phyloP scores from a whole-genome alignment of 208 protist genomes.

The Endotrypanum monterogeii region DNA sequence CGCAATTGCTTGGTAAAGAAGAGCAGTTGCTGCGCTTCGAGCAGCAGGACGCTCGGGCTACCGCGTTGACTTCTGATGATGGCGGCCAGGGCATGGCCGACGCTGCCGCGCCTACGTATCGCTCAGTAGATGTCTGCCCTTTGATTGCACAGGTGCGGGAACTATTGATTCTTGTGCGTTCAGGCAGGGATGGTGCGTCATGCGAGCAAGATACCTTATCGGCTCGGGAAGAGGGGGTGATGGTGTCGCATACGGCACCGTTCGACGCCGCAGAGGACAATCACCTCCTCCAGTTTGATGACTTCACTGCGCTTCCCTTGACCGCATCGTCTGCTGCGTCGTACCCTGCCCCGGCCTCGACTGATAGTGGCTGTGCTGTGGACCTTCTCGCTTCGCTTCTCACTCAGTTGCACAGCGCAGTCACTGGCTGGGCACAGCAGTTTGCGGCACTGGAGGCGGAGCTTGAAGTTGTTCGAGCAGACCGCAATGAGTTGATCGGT shows the following conservation, averaged over 20 bases:
- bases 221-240: not conserved
- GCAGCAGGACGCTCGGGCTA: not conserved
- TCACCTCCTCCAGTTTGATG: not conserved
- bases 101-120: not conserved
- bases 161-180: constrained; percentile 3
- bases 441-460: constrained; percentile 47
- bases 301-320: not conserved
- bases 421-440: constrained; percentile 12
- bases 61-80: not conserved
- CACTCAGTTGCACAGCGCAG: not conserved
- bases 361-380: not conserved
- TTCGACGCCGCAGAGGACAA: not conserved
- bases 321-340: not conserved
- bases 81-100: not conserved
- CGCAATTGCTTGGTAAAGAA: constrained; percentile 47
- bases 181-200: not conserved
- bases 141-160: constrained; percentile 8
- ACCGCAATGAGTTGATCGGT: constrained; percentile 71
- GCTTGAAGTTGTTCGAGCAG: constrained; percentile 66
- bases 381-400: constrained; percentile 5
- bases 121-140: constrained; percentile 2
- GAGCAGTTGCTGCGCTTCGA: constrained; percentile 41
- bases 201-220: not conserved
- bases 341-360: not conserved
- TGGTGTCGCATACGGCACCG: not conserved